These are phyloP conservation scores for Didymella lethalis DNA, from an alignment of 2,329 filamentous ascomycete species.

Conservation along the genomic window DNA sequence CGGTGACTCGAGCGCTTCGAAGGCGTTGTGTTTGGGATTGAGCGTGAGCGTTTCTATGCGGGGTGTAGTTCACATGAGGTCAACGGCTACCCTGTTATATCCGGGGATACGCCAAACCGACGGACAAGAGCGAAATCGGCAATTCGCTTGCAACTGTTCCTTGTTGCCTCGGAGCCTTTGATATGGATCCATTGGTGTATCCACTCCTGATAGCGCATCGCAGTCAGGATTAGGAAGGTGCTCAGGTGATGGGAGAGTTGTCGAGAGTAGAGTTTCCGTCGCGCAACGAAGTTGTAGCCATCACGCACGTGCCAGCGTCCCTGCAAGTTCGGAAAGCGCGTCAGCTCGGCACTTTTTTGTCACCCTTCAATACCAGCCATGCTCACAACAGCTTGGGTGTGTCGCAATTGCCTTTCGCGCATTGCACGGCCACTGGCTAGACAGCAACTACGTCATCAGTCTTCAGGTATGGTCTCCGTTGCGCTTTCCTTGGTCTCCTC, in stretches of 20 bases:
- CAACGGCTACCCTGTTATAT: slow-evolving; percentile 33
- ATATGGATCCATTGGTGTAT: slow-evolving; percentile 2
- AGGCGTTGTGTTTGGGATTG: slow-evolving; percentile 1
- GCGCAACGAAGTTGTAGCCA: not conserved
- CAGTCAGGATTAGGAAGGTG: slow-evolving; percentile 25
- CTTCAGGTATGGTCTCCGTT: slow-evolving; percentile 28
- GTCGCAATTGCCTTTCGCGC: slow-evolving; percentile 57
- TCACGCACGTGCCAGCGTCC: slow-evolving; percentile 41
- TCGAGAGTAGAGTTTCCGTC: slow-evolving; percentile 6
- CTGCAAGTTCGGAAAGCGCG: slow-evolving; percentile 32
- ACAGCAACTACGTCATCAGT: slow-evolving; percentile 40
- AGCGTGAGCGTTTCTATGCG: slow-evolving; percentile 8
- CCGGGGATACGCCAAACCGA: slow-evolving; percentile 39
- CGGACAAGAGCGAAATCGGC: slow-evolving; percentile 30
- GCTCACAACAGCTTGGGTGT: slow-evolving; percentile 55
- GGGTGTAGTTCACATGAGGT: slow-evolving; percentile 24
- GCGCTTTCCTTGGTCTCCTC: not conserved
- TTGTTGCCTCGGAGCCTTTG: slow-evolving; percentile 24
- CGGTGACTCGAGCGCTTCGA: slow-evolving; percentile 2
- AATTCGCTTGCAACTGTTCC: slow-evolving; percentile 24
- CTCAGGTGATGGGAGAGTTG: slow-evolving; percentile 3
- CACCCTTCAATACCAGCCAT: slow-evolving; percentile 22
- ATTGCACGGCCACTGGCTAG: slow-evolving; percentile 46
- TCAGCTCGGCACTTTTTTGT: slow-evolving; percentile 21
- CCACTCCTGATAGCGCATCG: not conserved